Evolutionary conservation across 129 eudicot genomes (phyloP).

Genomic region (Cynara cardunculus): DNA sequence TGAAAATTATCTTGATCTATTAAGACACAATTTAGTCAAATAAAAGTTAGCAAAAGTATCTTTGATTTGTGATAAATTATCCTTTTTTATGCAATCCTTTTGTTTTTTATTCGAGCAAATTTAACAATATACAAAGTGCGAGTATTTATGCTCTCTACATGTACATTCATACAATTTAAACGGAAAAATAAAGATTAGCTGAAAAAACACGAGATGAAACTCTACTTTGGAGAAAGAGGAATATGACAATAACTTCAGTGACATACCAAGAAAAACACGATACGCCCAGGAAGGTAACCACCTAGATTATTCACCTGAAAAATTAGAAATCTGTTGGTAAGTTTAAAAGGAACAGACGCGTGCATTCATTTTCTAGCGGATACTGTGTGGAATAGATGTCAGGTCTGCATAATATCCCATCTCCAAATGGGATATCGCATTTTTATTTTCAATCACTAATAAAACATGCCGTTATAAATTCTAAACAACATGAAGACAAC

Average conservation of each 20-base stretch:
- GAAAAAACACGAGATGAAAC: not conserved
- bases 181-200: not conserved
- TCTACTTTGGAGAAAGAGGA: not conserved
- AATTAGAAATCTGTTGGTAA: not conserved
- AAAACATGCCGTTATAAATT: not conserved
- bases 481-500: not conserved
- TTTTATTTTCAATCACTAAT: not conserved
- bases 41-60: not conserved
- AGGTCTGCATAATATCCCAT: not conserved
- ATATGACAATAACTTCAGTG: not conserved
- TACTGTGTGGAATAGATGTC: not conserved
- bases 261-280: conserved; percentile 96
- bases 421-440: not conserved
- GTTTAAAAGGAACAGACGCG: not conserved
- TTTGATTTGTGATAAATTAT: not conserved
- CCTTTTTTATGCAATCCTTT: not conserved
- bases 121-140: not conserved
- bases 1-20: conserved; percentile 25
- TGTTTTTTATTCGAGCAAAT: not conserved
- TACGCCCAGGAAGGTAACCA: conserved; percentile 97
- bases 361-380: not conserved
- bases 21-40: not conserved
- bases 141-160: not conserved
- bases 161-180: not conserved
- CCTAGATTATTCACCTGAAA: conserved; percentile 92